Conservation (phyloP, 495 filamentous ascomycete species). For the Podospora appendiculata region DNA sequence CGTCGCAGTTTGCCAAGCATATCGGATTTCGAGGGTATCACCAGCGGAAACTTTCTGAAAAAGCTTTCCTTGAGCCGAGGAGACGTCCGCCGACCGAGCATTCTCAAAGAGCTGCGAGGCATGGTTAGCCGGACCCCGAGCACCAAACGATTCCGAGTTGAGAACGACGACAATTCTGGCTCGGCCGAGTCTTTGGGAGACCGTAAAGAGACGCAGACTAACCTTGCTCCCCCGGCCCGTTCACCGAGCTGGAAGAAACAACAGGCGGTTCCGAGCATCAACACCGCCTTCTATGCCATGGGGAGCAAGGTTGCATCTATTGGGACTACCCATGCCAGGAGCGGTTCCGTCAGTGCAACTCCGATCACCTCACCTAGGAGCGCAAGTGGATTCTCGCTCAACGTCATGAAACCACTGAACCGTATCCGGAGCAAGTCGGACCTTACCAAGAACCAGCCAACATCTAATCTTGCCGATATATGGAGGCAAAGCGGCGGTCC, state of each 20-base stretch:
- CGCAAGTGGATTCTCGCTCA: constrained; percentile 30
- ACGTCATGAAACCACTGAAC: constrained; percentile 45
- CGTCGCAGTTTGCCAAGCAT: constrained; percentile 50
- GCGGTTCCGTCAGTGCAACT: constrained; percentile 49
- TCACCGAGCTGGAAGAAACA: constrained; percentile 53
- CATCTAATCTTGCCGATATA: constrained; percentile 32
- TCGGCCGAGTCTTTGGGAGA: constrained; percentile 23
- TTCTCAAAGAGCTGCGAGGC: constrained; percentile 39
- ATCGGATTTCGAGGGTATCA: constrained; percentile 52
- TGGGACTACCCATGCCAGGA: constrained; percentile 46
- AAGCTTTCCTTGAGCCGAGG: constrained; percentile 50
- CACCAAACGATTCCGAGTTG: constrained; percentile 35
- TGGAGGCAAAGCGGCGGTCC: constrained; percentile 51
- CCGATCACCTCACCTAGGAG: constrained; percentile 45
- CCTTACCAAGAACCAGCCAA: constrained; percentile 39
- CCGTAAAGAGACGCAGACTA: constrained; percentile 41
- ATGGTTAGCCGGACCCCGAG: constrained; percentile 39
- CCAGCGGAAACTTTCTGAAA: constrained; percentile 52
- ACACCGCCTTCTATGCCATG: constrained; percentile 57
- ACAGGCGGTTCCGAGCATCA: constrained; percentile 52
- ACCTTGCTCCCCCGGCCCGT: constrained; percentile 43
- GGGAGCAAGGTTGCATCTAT: constrained; percentile 54
- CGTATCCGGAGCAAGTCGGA: constrained; percentile 74
- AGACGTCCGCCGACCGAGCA: constrained; percentile 34
- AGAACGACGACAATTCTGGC: constrained; percentile 28